A percentile compares a stretch with the other conserved stretches of the same genome.
These are phyloP conservation scores for Hibiscus mutabilis DNA, from an alignment of 345 rosid species.

Conservation along the genomic window DNA sequence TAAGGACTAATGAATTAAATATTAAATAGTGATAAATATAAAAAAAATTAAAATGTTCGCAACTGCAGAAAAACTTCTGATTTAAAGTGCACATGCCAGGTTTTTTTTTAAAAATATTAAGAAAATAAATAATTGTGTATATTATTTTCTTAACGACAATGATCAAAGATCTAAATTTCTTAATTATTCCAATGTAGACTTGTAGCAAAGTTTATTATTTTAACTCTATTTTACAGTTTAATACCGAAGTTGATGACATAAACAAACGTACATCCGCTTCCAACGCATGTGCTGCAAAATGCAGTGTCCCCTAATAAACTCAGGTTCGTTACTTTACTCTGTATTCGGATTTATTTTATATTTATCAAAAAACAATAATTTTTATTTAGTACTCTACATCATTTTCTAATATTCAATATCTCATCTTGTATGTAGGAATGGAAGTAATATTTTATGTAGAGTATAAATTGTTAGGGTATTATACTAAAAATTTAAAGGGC, in stretches of 20 bases:
- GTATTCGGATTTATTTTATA: neutral
- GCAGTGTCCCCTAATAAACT: neutral
- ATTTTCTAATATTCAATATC: too few relatives aligned
- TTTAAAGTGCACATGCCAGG: neutral
- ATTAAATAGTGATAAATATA: too few relatives aligned
- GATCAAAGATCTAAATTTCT: neutral
- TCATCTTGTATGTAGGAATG: too few relatives aligned
- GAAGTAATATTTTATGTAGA: too few relatives aligned
- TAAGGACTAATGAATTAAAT: too few relatives aligned
- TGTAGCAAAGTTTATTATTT: neutral
- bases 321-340: neutral
- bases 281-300: neutral
- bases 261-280: neutral
- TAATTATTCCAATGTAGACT: too few relatives aligned
- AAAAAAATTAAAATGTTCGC: neutral
- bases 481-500: too few relatives aligned
- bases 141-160: neutral
- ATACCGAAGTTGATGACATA: neutral
- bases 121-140: neutral
- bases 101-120: neutral
- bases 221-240: neutral
- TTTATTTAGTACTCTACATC: too few relatives aligned
- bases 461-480: too few relatives aligned
- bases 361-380: too few relatives aligned
- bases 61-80: neutral